Conservation (phyloP, 305 asterid genomes). For the Solanum aculeatissimum region DNA sequence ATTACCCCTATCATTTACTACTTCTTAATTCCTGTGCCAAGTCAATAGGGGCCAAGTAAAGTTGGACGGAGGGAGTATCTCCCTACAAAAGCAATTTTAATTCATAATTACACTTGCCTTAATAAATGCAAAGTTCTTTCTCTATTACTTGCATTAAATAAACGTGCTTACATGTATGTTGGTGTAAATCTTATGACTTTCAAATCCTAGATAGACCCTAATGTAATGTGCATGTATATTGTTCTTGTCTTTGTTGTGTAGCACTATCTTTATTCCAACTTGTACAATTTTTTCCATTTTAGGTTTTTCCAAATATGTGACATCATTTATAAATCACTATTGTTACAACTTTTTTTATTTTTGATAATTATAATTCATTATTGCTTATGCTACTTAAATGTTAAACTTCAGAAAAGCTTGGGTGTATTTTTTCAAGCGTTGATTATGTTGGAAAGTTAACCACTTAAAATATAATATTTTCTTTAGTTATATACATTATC, state of each 20-base stretch:
- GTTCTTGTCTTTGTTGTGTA: background rate
- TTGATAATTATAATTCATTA: background rate
- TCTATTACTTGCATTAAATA: background rate
- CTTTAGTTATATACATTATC: background rate
- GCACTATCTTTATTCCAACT: background rate
- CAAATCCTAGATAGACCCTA: background rate
- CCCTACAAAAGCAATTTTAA: background rate
- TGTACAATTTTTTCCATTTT: background rate
- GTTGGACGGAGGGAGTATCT: too few relatives aligned
- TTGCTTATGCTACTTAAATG: background rate
- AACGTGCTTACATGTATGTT: background rate
- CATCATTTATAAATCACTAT: background rate
- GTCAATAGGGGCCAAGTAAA: too few relatives aligned
- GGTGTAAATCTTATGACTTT: background rate
- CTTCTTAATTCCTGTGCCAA: too few relatives aligned
- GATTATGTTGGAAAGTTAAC: background rate
- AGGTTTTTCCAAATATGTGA: background rate
- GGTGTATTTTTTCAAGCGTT: background rate
- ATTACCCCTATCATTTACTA: too few relatives aligned
- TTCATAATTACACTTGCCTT: background rate
- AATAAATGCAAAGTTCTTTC: background rate
- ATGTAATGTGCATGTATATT: background rate
- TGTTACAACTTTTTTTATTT: background rate
- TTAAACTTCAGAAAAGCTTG: background rate
- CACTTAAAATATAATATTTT: background rate